Percentiles rank a stretch among this genome's conserved stretches.
phyloP scores from a whole-genome alignment of 108 stramenopile genomes.

The Aurantiochytrium sp. region DNA sequence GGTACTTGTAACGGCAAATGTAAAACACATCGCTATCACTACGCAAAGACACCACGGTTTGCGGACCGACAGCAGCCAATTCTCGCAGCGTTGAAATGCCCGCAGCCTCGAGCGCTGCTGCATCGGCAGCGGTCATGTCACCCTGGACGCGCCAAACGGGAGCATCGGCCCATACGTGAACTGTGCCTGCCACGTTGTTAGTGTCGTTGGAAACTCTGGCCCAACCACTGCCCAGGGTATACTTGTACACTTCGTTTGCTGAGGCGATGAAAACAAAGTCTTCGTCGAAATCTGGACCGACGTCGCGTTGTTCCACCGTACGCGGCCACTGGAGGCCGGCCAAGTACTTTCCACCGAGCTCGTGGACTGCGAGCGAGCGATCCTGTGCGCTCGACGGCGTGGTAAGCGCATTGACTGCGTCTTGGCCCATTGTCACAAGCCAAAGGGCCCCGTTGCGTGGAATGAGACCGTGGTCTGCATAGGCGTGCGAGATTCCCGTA shows the following conservation, averaged over 20 bases:
- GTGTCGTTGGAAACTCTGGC: not conserved
- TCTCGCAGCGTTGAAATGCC: not conserved
- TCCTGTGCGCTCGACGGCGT: not conserved
- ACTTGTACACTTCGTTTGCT: not conserved
- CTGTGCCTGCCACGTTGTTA: not conserved
- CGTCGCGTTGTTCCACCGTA: not conserved
- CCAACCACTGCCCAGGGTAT: not conserved
- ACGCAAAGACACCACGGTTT: not conserved
- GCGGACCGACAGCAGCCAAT: not conserved
- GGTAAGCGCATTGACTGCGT: not conserved
- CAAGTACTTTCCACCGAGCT: conserved; percentile 21
- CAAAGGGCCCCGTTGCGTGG: not conserved
- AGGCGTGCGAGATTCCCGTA: conserved; percentile 18
- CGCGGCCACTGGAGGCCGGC: conserved; percentile 14
- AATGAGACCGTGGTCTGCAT: conserved; percentile 18
- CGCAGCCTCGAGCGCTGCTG: not conserved
- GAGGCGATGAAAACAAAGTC: not conserved
- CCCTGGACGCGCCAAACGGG: conserved; percentile 5
- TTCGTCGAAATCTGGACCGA: not conserved
- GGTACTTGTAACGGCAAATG: not conserved
- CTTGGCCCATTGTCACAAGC: conserved; percentile 22
- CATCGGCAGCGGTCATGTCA: not conserved
- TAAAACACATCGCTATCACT: not conserved
- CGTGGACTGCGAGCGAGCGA: conserved; percentile 17
- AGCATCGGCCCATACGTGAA: not conserved